phyloP scores from a whole-genome alignment of 257 asterid genomes.

The Cruciata laevipes region DNA sequence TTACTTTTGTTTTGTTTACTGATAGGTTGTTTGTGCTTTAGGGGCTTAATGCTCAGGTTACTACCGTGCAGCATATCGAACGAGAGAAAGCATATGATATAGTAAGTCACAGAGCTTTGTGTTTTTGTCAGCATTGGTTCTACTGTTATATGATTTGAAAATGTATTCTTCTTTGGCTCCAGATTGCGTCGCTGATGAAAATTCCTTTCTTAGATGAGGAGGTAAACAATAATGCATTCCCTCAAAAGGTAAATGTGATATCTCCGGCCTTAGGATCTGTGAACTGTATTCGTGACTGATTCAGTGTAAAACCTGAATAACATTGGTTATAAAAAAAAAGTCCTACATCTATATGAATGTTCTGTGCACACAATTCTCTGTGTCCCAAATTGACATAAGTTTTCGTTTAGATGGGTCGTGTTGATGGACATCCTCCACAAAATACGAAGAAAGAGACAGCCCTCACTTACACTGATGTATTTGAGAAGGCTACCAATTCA shows the following conservation, averaged over 20 bases:
- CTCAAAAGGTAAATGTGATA: slow-evolving; percentile 59
- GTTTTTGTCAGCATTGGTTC: not conserved
- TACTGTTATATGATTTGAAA: not conserved
- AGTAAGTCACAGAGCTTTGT: slow-evolving; percentile 37
- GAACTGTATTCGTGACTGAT: not conserved
- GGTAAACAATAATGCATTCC: slow-evolving; percentile 46
- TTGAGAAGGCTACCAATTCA: slow-evolving; percentile 38
- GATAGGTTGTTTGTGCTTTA: slow-evolving; percentile 15
- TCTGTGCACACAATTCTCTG: not conserved
- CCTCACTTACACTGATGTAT: slow-evolving; percentile 79
- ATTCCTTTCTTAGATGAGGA: slow-evolving; percentile 88
- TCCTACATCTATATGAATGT: not conserved
- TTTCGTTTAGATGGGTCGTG: slow-evolving; percentile 70
- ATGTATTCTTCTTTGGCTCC: slow-evolving; percentile 11
- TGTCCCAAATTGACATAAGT: not conserved
- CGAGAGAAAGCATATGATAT: slow-evolving; percentile 95
- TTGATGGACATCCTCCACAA: slow-evolving; percentile 65
- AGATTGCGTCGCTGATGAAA: slow-evolving; percentile 89
- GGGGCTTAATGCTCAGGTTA: slow-evolving; percentile 90
- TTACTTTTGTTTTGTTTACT: not conserved
- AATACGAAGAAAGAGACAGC: slow-evolving; percentile 55
- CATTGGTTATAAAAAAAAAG: not conserved
- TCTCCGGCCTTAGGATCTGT: not conserved
- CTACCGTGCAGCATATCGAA: slow-evolving; percentile 87
- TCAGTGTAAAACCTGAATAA: not conserved